Evolutionary conservation across 768 basidiomycete genomes (phyloP).

Genomic region (Russula sp.): DNA sequence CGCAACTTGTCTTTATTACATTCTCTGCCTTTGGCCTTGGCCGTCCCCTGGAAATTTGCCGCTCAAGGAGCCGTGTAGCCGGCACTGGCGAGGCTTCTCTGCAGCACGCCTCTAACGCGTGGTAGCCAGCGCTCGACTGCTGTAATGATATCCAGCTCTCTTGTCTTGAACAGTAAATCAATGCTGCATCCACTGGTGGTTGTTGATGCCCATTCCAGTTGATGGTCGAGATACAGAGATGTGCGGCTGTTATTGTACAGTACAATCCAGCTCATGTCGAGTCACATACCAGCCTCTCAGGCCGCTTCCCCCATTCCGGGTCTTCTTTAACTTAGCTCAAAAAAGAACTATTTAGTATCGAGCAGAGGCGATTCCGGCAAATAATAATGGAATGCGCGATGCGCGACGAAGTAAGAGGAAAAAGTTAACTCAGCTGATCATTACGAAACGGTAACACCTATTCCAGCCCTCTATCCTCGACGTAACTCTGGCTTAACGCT

Average conservation of each 20-base stretch:
- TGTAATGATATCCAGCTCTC: background rate
- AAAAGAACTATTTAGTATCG: background rate
- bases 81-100: background rate
- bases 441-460: conserved; percentile 2
- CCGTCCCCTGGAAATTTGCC: background rate
- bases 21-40: background rate
- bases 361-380: background rate
- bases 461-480: conserved; percentile 7
- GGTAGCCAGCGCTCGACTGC: background rate
- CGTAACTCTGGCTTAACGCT: conserved; percentile 18
- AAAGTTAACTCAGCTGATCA: background rate
- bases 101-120: background rate
- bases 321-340: background rate
- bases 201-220: background rate
- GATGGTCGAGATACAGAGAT: background rate
- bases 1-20: conserved; percentile 4
- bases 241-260: background rate
- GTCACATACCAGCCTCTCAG: background rate
- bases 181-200: background rate
- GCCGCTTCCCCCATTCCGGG: background rate
- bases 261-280: background rate
- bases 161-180: background rate
- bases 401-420: background rate
- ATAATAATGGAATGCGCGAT: background rate
- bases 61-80: background rate